These are phyloP conservation scores for Vaccinium vitisidaea DNA, from an alignment of 148 eudicot species.

Conservation along the genomic window DNA sequence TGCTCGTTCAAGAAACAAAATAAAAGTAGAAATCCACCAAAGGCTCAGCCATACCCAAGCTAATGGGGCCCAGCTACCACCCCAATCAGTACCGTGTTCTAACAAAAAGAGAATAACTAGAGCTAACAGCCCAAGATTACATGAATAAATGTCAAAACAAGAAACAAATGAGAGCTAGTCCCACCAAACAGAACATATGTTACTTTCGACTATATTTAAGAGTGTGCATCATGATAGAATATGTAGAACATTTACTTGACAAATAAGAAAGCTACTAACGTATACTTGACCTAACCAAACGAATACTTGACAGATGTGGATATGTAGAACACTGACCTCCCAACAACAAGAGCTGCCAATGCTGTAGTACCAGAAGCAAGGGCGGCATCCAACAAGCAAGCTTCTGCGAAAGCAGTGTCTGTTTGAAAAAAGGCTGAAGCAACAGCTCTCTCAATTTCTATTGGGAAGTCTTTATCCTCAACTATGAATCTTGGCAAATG, in stretches of 20 bases:
- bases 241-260: not conserved
- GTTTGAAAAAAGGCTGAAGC: conserved; percentile 82
- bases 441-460: conserved; percentile 71
- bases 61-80: not conserved
- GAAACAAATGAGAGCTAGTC: not conserved
- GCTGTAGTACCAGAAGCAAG: conserved; percentile 98
- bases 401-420: conserved; percentile 88
- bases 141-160: not conserved
- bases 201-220: not conserved
- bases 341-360: conserved; percentile 77
- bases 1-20: not conserved
- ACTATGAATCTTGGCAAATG: conserved; percentile 74
- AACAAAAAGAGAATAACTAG: not conserved
- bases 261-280: not conserved
- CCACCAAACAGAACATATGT: not conserved
- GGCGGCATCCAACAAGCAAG: conserved; percentile 65
- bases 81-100: not conserved
- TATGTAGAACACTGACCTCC: conserved; percentile 51
- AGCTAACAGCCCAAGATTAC: not conserved
- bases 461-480: conserved; percentile 64
- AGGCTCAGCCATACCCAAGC: not conserved
- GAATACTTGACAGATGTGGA: not conserved
- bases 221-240: not conserved
- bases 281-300: not conserved
- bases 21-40: not conserved